These are phyloP conservation scores for Wickerhamomyces chaumierensis DNA, from an alignment of 805 yeast genomes.

Conservation along the genomic window DNA sequence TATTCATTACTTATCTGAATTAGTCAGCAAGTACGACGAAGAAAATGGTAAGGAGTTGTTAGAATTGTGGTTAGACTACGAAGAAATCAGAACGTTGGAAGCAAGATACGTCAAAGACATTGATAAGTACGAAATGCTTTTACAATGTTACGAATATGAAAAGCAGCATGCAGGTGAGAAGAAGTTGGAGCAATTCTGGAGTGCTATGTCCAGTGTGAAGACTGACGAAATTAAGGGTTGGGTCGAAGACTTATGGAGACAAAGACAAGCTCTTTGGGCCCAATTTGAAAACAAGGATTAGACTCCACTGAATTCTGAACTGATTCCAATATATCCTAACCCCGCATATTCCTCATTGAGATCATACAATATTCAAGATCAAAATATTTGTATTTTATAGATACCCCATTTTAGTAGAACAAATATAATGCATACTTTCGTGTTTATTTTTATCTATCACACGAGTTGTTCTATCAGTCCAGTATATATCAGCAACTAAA, in stretches of 20 bases:
- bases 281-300: neutral
- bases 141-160: slow-evolving; percentile 80
- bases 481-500: too few relatives aligned
- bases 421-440: too few relatives aligned
- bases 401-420: too few relatives aligned
- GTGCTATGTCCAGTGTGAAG: slow-evolving; percentile 50
- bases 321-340: too few relatives aligned
- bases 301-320: neutral
- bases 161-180: slow-evolving; percentile 43
- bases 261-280: slow-evolving; percentile 33
- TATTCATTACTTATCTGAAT: slow-evolving; percentile 48
- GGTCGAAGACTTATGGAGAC: slow-evolving; percentile 45
- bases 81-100: slow-evolving; percentile 68
- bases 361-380: too few relatives aligned
- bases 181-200: slow-evolving; percentile 60
- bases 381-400: too few relatives aligned
- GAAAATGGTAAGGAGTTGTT: slow-evolving; percentile 51
- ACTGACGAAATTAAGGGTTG: slow-evolving; percentile 60
- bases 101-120: slow-evolving; percentile 89
- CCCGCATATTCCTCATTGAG: neutral
- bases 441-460: too few relatives aligned
- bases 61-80: slow-evolving; percentile 82
- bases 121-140: slow-evolving; percentile 80
- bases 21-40: slow-evolving; percentile 56
- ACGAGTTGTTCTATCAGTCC: too few relatives aligned